Percentiles rank a stretch among this genome's conserved stretches.
phyloP scores from a whole-genome alignment of 2,329 filamentous ascomycete genomes.

The Diaporthe humulicola region DNA sequence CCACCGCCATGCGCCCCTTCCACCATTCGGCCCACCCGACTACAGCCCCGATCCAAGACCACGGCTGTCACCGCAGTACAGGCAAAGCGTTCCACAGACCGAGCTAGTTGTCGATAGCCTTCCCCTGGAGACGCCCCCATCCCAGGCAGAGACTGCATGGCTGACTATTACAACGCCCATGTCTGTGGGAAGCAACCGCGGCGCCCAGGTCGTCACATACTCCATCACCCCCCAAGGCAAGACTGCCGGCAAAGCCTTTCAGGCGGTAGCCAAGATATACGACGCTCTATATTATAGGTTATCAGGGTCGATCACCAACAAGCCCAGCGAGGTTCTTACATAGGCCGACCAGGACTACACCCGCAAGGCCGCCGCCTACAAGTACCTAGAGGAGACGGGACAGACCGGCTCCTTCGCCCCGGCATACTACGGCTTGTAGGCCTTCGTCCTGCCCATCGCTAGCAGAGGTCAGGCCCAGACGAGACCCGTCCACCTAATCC shows the following conservation, averaged over 20 bases:
- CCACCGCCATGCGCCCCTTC: neutral
- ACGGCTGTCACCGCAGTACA: neutral
- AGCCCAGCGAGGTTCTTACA: neutral
- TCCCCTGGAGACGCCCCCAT: neutral
- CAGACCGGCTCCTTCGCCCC: neutral
- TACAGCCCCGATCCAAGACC: neutral
- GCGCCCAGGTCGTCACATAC: slow-evolving; percentile 1
- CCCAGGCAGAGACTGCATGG: neutral
- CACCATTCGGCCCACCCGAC: neutral
- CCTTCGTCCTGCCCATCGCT: neutral
- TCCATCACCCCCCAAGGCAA: neutral
- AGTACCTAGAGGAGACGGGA: neutral
- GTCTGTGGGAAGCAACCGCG: neutral
- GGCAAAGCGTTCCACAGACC: neutral
- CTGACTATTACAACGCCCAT: neutral
- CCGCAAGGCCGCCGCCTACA: slow-evolving; percentile 11
- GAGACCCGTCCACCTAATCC: neutral
- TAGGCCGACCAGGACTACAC: slow-evolving; percentile 4
- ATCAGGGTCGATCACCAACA: neutral
- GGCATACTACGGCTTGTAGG: neutral
- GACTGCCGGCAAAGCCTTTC: neutral
- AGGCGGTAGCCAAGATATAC: slow-evolving; percentile 17
- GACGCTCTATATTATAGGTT: neutral
- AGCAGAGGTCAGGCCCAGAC: neutral
- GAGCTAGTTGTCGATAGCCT: neutral